These are phyloP conservation scores for Alternaria burnsii DNA, from an alignment of 2,329 filamentous ascomycete genomes.

Conservation along the genomic window DNA sequence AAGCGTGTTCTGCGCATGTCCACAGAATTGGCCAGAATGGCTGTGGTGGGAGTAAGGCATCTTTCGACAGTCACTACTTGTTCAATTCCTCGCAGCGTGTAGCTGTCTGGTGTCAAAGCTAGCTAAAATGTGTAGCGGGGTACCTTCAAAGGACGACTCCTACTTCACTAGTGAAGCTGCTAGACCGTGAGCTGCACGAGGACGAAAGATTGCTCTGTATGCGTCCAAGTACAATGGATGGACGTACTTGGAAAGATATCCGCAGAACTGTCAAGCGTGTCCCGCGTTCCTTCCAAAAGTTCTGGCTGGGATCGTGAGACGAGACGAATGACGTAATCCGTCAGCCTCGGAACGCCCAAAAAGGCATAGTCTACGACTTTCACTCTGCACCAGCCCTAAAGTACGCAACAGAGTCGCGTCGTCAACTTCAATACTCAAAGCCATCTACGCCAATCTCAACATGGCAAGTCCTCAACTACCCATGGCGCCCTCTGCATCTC, in stretches of 20 bases:
- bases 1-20: slow-evolving; percentile 82
- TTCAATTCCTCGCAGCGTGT: background rate
- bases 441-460: background rate
- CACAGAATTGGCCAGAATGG: slow-evolving; percentile 96
- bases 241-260: background rate
- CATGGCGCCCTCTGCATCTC: background rate
- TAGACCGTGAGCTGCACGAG: background rate
- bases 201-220: background rate
- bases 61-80: background rate
- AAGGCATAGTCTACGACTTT: slow-evolving; percentile 5
- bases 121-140: background rate
- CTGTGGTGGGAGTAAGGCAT: slow-evolving; percentile 99
- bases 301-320: background rate
- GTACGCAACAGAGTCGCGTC: background rate
- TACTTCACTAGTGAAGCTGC: background rate
- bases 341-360: background rate
- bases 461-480: slow-evolving; percentile 15
- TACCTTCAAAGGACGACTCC: background rate
- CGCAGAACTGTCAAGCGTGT: background rate
- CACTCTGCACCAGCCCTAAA: background rate
- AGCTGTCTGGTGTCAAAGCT: background rate
- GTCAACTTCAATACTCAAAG: background rate
- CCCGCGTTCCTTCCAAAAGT: slow-evolving; percentile 1
- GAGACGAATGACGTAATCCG: slow-evolving; percentile 8
- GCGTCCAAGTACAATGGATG: background rate